Percentiles rank a stretch among this genome's conserved stretches.
These are phyloP conservation scores for Cryptococcus floricola DNA, from an alignment of 1,284 basidiomycete genomes.

Conservation along the genomic window DNA sequence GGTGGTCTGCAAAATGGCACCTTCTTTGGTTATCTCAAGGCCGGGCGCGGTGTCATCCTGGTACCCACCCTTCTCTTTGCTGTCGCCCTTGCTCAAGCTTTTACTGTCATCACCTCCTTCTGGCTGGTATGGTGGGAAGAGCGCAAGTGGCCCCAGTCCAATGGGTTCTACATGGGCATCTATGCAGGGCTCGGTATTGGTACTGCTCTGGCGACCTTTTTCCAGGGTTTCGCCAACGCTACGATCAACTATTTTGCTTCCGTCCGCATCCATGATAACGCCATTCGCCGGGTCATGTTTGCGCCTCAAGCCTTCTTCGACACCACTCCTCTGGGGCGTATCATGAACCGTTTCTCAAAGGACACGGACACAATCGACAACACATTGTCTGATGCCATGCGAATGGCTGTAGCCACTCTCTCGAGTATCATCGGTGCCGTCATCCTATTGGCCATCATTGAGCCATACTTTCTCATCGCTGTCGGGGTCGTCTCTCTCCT, in stretches of 20 bases:
- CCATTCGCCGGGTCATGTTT: constrained; percentile 61
- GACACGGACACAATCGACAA: constrained; percentile 85
- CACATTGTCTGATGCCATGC: constrained; percentile 62
- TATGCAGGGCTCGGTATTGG: constrained; percentile 56
- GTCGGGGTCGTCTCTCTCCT: constrained; percentile 59
- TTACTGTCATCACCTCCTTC: constrained; percentile 46
- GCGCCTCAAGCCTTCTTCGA: constrained; percentile 87
- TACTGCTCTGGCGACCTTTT: constrained; percentile 53
- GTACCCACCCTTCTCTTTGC: constrained; percentile 52
- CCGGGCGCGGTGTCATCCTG: constrained; percentile 51
- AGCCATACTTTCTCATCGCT: constrained; percentile 80
- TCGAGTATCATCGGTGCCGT: constrained; percentile 52
- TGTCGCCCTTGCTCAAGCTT: constrained; percentile 40
- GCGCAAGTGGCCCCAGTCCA: constrained; percentile 44
- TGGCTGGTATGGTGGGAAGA: constrained; percentile 75
- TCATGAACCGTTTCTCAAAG: constrained; percentile 52
- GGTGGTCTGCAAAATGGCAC: constrained; percentile 43
- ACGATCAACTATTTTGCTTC: constrained; percentile 62
- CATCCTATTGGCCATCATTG: constrained; percentile 68
- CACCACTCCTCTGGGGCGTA: constrained; percentile 82
- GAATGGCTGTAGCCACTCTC: constrained; percentile 59
- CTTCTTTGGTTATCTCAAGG: constrained; percentile 51
- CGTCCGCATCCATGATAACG: constrained; percentile 54
- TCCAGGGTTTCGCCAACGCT: constrained; percentile 53
- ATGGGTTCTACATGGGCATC: constrained; percentile 55